Percentiles rank a stretch among this genome's conserved stretches.
Conservation (phyloP, 2,329 filamentous ascomycete genomes). For the Penicillium janthinellum region DNA sequence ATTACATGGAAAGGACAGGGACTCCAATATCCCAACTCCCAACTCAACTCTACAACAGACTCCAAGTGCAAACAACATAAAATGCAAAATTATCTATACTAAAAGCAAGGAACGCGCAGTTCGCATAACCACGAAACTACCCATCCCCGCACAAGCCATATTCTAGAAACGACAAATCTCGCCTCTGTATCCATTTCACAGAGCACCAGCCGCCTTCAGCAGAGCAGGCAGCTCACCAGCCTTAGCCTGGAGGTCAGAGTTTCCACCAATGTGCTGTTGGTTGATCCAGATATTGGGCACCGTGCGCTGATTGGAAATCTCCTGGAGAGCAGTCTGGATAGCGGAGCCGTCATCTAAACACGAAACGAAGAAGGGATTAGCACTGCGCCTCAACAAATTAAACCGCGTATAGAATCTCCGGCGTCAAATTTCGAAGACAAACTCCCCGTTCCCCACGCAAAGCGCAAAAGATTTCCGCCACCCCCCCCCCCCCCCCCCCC, state of each 20-base stretch:
- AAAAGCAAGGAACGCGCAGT: background rate
- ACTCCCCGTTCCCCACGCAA: background rate
- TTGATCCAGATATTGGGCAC: conserved; percentile 96
- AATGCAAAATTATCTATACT: background rate
- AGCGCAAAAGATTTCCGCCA: background rate
- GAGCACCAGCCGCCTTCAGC: conserved; percentile 64
- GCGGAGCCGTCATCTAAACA: conserved; percentile 73
- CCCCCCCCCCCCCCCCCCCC: too few relatives aligned
- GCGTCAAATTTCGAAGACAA: background rate
- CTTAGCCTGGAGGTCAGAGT: conserved; percentile 79
- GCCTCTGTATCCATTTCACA: conserved; percentile 43
- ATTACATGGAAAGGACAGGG: background rate
- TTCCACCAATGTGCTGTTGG: conserved; percentile 91
- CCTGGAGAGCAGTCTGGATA: conserved; percentile 79
- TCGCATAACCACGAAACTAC: background rate
- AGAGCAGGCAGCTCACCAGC: conserved; percentile 65
- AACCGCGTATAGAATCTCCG: background rate
- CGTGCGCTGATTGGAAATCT: conserved; percentile 80
- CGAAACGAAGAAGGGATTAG: background rate
- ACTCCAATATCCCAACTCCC: background rate
- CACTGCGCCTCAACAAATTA: background rate
- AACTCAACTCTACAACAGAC: background rate
- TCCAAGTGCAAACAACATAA: background rate
- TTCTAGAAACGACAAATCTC: background rate
- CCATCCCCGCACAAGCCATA: background rate